Base-by-base conservation (phyloP, 139 green algal genomes). In the Ulvella scutata region DNA sequence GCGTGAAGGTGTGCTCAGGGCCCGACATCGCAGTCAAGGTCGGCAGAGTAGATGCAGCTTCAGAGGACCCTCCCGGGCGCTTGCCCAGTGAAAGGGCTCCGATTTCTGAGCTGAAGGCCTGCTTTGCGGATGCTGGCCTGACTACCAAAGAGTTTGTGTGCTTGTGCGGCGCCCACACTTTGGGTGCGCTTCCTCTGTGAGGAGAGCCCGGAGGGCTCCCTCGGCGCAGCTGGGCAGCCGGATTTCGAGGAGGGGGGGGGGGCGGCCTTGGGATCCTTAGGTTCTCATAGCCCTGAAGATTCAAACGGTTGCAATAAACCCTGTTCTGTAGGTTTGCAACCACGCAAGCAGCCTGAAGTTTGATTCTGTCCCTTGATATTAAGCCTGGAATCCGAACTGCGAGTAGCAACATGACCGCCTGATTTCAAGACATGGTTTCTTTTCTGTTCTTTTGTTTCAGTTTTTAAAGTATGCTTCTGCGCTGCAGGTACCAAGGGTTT, bases 401-500 rank as follows among this genome's bases (percentile, higher is more conserved):
- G 20, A 33, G 26, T 26, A 26, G 59, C 59, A 13, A 72, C 7
- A n/a, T 37, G 35, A 72, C 7, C 7, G 9, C 20, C 20, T 10
- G 35, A 72, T 72, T 33, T n/a, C n/a, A n/a, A n/a, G n/a, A n/a
- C n/a, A n/a, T n/a, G n/a, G n/a, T n/a, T n/a, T n/a, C n/a, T 43
- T 13, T 17, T 6, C 31, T 61, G 43, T 23, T 20, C 28, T 44
- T 3, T 72, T 34, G 3, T 3, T 44, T 43, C 33, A 37, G 3
- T 20, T 72, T 44, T 43, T 35, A 43, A 33, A 3, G 13, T 2
- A 23, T 73, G 33, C 2, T 43, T 73, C 35, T 60, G 59, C 76
- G 79, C 79, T 2, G 44, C 88, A 61, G 90, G 90, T 67, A 83
- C 60, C 76, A 98, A 98, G 79, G 93, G 93, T 23, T 98, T 92